Evolutionary conservation across 495 filamentous ascomycete species (phyloP), one percentile per base, ranked within the genome.

Genomic region (Darksidea phi): DNA sequence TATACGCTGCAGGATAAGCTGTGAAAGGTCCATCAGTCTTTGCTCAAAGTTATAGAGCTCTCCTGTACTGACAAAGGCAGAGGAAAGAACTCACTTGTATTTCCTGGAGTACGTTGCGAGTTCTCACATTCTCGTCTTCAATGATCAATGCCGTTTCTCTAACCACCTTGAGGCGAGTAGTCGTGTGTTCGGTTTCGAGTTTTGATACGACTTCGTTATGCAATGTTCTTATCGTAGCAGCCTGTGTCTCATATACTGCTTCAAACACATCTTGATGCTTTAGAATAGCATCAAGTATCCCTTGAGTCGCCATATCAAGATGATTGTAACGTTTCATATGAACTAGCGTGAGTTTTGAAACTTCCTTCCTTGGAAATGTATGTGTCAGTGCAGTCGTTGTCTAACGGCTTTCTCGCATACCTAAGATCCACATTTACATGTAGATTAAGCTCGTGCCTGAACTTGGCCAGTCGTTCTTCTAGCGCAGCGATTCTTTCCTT

Each of bases 401-500:
- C 1, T 2, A 21, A 36, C n/a, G 52, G 45, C 20, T 41, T 50
- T 10, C 47, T 20, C 34, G 23, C 34, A 42, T 37, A 59, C 57
- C 57, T 50, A 45, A 59, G 58, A 45, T 42, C 37, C 38, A 46
- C 20, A 32, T 36, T 48, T 23, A 61, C 36, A 17, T 61, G 58
- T 41, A 61, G 38, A 32, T 51, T 52, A 15, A 59, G 57, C 45
- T 52, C 57, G 12, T 52, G 28, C 47, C 47, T 41, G 18, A 63
- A 57, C 52, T 23, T 42, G 24, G 52, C 60, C 2, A 63, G 45
- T 45, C 53, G 52, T 51, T 34, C 18, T 26, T 57, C 60, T 43
- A 63, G 41, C 43, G 41, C 47, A 12, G 5, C 5, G 26, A 66
- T 61, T 11, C 61, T n/a, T 36, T 66, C 49, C 17, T 54, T 61